Conservation (phyloP, 371 early-diverging fungal genomes). For the Mucor irregularis region DNA sequence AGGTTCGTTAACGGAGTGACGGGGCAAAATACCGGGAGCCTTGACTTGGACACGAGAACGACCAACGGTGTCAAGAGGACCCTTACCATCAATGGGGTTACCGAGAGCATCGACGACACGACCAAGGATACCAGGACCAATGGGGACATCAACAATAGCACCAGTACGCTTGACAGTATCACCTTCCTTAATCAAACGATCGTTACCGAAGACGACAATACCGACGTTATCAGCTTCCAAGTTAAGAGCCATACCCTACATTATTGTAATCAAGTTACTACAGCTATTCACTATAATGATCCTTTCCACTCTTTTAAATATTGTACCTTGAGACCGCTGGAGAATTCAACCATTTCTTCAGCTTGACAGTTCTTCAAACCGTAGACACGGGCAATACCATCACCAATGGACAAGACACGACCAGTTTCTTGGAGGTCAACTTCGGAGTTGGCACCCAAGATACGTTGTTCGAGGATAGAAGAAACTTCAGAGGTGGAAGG, state of each 20-base stretch:
- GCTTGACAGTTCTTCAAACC: slow-evolving; percentile 97
- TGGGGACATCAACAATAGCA: slow-evolving; percentile 94
- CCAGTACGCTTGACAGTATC: slow-evolving; percentile 97
- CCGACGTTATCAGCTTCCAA: slow-evolving; percentile 98
- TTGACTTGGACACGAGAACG: slow-evolving; percentile 94
- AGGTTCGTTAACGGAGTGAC: slow-evolving; percentile 95
- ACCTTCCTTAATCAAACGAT: slow-evolving; percentile 89
- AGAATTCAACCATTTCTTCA: slow-evolving; percentile 99
- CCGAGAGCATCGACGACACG: slow-evolving; percentile 97
- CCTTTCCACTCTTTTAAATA: not conserved
- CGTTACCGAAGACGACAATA: slow-evolving; percentile 98
- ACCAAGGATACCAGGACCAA: slow-evolving; percentile 90
- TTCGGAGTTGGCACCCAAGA: slow-evolving; percentile 77
- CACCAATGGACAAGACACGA: slow-evolving; percentile 97
- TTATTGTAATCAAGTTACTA: too few relatives aligned
- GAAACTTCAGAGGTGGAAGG: slow-evolving; percentile 83
- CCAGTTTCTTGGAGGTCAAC: slow-evolving; percentile 95
- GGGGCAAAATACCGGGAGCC: slow-evolving; percentile 97
- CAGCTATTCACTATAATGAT: not conserved
- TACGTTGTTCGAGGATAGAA: slow-evolving; percentile 91
- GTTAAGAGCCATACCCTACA: slow-evolving; percentile 95
- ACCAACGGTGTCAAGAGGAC: slow-evolving; percentile 79
- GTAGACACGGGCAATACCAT: slow-evolving; percentile 98
- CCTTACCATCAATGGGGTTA: slow-evolving; percentile 98
- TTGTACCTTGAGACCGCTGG: slow-evolving; percentile 87